Evolutionary conservation across 345 rosid genomes (phyloP), one percentile per base, ranked within the genome.

Genomic region (Aquilaria malaccensis): DNA sequence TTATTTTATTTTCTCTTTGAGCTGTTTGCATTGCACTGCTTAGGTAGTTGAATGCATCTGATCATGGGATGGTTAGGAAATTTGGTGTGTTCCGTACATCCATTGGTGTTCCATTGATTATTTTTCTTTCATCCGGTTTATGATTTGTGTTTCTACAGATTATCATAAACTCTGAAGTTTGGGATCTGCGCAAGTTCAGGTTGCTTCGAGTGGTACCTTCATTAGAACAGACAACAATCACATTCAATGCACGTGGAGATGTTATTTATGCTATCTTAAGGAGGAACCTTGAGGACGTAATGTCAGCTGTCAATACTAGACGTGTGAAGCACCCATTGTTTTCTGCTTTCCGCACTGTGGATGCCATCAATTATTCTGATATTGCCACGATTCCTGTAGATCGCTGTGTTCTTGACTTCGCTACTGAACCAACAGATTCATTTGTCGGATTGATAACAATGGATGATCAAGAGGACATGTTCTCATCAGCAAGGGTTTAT

Each of bases 381-480:
- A 90, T 94, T 56, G 95, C 95, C 33, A 90, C 97, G 9, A 80
- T 76, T 60, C 95, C 97, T 0, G 86, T 94, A 11, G 99, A 94
- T 69, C 85, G 97, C 2, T 94, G 99, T 62, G 97, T 94, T 71
- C 97, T 90, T 4, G 99, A 94, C 85, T 94, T 94, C 68, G 87
- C 95, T 48, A 86, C 95, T 1, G 99, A 88, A 66, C 83, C 87
- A 10, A 90, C 95, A 0, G 99, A 94, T 70, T 94, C 99, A 13
- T 88, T 83, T 74, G 83, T 83, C 61, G 97, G 96, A 46, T 73
- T 94, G 84, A 71, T 90, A 56, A 88, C 99, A 32, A 82, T 94
- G 97, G 97, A 90, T 68, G 97, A 88, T 75, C 91, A 90, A 71
- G 97, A 90, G 33, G 97, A 88, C 52, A 83, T 94, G 97, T 76